phyloP scores from a whole-genome alignment of 306 rosid species.

The Datisca glomerata region DNA sequence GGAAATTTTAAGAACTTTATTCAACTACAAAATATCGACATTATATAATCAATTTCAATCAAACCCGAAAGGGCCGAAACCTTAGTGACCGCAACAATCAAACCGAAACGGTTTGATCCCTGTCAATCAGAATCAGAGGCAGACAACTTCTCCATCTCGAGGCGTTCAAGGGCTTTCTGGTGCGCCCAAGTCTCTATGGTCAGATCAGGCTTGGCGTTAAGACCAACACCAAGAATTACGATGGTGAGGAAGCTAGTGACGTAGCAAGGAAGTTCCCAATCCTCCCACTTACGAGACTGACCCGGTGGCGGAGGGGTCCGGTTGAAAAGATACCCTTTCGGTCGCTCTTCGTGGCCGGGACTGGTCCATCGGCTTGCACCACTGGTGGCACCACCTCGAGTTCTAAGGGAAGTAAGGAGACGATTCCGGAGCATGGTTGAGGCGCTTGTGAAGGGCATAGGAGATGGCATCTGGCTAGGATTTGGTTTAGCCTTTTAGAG shows the following conservation, averaged over 20 bases:
- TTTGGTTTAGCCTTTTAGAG: not conserved
- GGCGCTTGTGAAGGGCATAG: constrained; percentile 33
- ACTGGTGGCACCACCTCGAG: constrained; percentile 52
- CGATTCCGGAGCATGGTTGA: constrained; percentile 74
- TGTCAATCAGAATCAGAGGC: constrained; percentile 36
- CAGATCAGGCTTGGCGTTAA: constrained; percentile 96
- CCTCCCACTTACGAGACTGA: constrained; percentile 88
- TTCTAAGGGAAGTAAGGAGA: constrained; percentile 42
- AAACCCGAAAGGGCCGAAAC: constrained; percentile 11
- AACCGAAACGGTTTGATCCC: constrained; percentile 17
- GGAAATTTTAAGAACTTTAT: constrained; percentile 2
- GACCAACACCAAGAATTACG: constrained; percentile 97
- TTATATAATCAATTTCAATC: constrained; percentile 1
- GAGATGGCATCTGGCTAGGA: constrained; percentile 24
- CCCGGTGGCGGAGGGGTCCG: constrained; percentile 69
- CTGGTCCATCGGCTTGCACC: constrained; percentile 73
- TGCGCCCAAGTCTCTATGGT: constrained; percentile 99
- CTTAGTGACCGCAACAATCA: not conserved
- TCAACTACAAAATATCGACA: constrained; percentile 13
- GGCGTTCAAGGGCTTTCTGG: constrained; percentile 92
- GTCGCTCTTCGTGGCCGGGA: constrained; percentile 75
- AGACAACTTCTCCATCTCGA: constrained; percentile 43
- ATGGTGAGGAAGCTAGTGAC: constrained; percentile 91
- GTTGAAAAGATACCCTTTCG: constrained; percentile 77
- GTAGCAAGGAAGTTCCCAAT: constrained; percentile 99